Percentiles rank a stretch among this genome's conserved stretches.
Conservation (phyloP, 192 early-diverging fungal species). For the Gaertneriomyces sp. region DNA sequence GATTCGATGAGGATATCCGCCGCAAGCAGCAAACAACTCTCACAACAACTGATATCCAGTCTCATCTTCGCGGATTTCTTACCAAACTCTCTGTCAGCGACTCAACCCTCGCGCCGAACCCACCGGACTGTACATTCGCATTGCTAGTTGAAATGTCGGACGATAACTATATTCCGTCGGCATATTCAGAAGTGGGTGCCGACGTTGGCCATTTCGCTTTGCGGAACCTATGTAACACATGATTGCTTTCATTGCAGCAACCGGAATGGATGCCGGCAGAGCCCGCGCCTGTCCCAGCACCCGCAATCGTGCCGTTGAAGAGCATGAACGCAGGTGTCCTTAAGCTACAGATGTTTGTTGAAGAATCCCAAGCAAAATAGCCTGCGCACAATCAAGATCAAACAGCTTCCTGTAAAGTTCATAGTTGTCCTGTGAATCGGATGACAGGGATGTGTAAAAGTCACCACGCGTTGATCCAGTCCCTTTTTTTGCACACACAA, state of each 20-base stretch:
- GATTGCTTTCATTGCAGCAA: background rate
- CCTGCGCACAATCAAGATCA: background rate
- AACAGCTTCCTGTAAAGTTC: no score
- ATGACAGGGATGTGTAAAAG: no score
- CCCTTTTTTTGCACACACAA: no score
- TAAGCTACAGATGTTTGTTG: constrained; percentile 33
- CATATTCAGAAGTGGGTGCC: constrained; percentile 1
- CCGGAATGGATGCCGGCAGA: constrained; percentile 35
- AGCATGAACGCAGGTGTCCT: constrained; percentile 37
- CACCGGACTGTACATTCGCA: constrained; percentile 28
- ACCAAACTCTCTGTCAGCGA: constrained; percentile 27
- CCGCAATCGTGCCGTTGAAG: constrained; percentile 32
- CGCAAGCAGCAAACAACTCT: constrained; percentile 28
- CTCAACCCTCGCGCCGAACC: constrained; percentile 18
- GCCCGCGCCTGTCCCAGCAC: constrained; percentile 3
- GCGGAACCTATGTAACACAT: background rate
- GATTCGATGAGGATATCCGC: constrained; percentile 13
- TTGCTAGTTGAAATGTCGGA: constrained; percentile 34
- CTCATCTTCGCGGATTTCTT: constrained; percentile 28
- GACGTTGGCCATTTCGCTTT: background rate
- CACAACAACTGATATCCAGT: constrained; percentile 23
- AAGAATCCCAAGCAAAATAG: constrained; percentile 19
- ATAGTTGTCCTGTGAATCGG: no score
- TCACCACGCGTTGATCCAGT: no score
- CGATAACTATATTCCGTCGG: constrained; percentile 12